Conservation (phyloP, 148 eudicot genomes). For the Vaccinium macrocarpon region DNA sequence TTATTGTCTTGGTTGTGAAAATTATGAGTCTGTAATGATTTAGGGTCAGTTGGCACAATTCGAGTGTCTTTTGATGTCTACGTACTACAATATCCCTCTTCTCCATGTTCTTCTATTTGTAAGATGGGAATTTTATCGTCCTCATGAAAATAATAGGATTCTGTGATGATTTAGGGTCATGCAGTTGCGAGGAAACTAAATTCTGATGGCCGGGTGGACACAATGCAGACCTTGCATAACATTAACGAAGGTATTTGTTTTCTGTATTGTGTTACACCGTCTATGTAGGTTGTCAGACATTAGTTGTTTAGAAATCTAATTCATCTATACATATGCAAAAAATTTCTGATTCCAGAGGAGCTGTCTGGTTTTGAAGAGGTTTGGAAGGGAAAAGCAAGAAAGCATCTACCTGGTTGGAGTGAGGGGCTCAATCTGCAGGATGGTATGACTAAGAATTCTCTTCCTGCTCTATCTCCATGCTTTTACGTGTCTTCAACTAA, state of each 20-base stretch:
- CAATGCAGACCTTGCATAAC: slow-evolving; percentile 78
- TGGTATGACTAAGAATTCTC: slow-evolving; percentile 17
- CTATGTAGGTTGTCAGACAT: not conserved
- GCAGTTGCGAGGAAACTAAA: slow-evolving; percentile 72
- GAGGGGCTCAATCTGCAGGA: slow-evolving; percentile 41
- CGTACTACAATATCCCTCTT: not conserved
- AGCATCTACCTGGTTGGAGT: slow-evolving; percentile 58
- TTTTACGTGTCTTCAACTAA: not conserved
- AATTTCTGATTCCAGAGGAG: slow-evolving; percentile 48
- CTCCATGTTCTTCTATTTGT: not conserved
- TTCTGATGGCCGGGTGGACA: slow-evolving; percentile 84
- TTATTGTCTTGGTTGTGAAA: not conserved
- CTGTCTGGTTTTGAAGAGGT: slow-evolving; percentile 74
- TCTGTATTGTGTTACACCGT: not conserved
- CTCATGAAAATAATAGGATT: not conserved
- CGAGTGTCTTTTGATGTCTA: not conserved
- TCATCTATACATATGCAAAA: not conserved
- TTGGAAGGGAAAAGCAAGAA: slow-evolving; percentile 78
- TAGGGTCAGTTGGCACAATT: slow-evolving; percentile 71
- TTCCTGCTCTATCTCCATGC: not conserved
- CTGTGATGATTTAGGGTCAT: slow-evolving; percentile 59
- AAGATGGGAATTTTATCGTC: not conserved
- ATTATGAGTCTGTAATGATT: slow-evolving; percentile 15
- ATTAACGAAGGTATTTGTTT: slow-evolving; percentile 58
- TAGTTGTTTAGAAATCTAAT: not conserved